These are phyloP conservation scores for Cystofilobasidium bisporidii DNA, from an alignment of 768 basidiomycete species.

Conservation along the genomic window DNA sequence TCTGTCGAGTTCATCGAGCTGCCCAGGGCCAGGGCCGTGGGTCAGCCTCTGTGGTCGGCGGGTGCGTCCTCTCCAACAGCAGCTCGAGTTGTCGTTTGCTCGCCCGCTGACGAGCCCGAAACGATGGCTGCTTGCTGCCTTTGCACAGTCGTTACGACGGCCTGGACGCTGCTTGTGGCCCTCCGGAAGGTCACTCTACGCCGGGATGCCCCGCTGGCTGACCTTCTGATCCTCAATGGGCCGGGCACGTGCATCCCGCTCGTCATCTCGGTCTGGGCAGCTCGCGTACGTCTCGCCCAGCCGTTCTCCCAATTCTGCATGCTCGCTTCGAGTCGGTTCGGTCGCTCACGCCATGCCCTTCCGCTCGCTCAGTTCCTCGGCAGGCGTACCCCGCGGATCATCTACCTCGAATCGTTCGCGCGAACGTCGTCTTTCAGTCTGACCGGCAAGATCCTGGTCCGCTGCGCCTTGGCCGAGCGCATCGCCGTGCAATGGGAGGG, in stretches of 20 bases:
- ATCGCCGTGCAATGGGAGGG: slow-evolving; percentile 7
- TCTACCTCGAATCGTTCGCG: slow-evolving; percentile 92
- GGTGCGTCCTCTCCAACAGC: neutral
- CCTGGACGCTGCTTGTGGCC: slow-evolving; percentile 54
- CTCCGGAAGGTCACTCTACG: slow-evolving; percentile 44
- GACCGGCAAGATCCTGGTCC: neutral
- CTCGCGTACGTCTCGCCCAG: slow-evolving; percentile 1
- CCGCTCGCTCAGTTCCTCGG: slow-evolving; percentile 75
- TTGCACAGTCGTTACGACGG: slow-evolving; percentile 47
- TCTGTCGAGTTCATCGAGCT: neutral
- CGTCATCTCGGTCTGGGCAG: slow-evolving; percentile 56
- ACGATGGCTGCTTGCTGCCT: no score
- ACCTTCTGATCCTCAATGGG: slow-evolving; percentile 79
- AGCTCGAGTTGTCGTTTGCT: neutral
- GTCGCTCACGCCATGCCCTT: no score
- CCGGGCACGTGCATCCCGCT: slow-evolving; percentile 86
- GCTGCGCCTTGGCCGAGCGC: neutral
- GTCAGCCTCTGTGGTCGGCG: neutral
- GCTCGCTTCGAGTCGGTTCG: no score
- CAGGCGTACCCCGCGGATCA: slow-evolving; percentile 56
- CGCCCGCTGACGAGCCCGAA: no score
- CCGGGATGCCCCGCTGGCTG: slow-evolving; percentile 45
- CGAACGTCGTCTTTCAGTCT: slow-evolving; percentile 40
- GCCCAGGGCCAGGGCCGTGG: slow-evolving; percentile 3
- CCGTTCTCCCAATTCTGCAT: neutral